Evolutionary conservation across 441 rosid genomes (phyloP).

Genomic region (Isatis lusitanica): DNA sequence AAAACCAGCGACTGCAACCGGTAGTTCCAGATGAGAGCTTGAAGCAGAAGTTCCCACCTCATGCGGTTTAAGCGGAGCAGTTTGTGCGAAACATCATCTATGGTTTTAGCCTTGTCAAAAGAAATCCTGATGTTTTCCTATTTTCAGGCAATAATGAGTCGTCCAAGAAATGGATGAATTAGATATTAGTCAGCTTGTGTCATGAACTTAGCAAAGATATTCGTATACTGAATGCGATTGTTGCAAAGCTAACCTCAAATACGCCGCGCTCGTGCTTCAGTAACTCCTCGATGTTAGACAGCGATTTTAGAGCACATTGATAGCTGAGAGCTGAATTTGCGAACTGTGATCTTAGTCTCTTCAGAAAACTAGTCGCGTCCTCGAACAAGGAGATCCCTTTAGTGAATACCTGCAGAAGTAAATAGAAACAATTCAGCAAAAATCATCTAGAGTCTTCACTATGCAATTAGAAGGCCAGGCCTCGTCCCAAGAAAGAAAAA

Average conservation of each 20-base stretch:
- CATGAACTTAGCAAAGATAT: not conserved
- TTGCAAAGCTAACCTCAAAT: conserved; percentile 67
- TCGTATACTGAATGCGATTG: not conserved
- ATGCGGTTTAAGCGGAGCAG: conserved; percentile 64
- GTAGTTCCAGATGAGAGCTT: conserved; percentile 72
- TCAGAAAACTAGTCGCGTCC: conserved; percentile 57
- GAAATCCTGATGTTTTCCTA: conserved; percentile 49
- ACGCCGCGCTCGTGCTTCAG: conserved; percentile 55
- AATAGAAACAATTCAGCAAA: conserved; percentile 4
- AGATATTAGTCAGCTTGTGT: conserved; percentile 8
- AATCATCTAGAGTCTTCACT: not conserved
- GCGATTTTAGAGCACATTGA: conserved; percentile 46
- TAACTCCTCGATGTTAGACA: conserved; percentile 67
- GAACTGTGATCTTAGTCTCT: conserved; percentile 50
- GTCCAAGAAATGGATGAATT: conserved; percentile 11
- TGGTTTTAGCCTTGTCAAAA: conserved; percentile 46
- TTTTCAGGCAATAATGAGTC: conserved; percentile 5
- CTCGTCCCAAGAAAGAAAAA: not conserved
- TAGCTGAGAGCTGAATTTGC: conserved; percentile 50
- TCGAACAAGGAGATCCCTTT: conserved; percentile 64
- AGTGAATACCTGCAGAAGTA: conserved; percentile 52
- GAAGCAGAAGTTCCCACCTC: conserved; percentile 83
- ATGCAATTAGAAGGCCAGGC: not conserved
- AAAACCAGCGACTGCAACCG: conserved; percentile 68
- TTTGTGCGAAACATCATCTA: conserved; percentile 45